These are phyloP conservation scores for Pyrenochaeta sp. DNA, from an alignment of 2,329 filamentous ascomycete genomes.

Conservation along the genomic window DNA sequence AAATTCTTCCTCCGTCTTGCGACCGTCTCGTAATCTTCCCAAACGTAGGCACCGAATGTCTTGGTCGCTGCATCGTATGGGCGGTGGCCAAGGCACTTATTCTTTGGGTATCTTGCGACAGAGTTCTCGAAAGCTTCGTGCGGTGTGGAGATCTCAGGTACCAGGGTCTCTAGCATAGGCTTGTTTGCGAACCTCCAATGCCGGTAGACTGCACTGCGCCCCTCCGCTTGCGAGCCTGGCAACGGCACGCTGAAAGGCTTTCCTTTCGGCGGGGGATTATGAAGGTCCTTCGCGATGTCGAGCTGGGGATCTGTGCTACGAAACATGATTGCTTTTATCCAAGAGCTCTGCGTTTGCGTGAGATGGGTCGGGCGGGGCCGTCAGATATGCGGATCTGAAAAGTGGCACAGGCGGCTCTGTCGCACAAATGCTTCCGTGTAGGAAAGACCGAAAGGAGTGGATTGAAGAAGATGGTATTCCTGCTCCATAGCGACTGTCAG, in stretches of 20 bases:
- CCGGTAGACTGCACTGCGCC: constrained; percentile 80
- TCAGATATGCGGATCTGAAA: not conserved
- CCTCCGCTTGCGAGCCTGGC: constrained; percentile 76
- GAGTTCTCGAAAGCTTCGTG: constrained; percentile 83
- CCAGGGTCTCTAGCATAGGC: constrained; percentile 57
- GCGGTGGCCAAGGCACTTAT: constrained; percentile 80
- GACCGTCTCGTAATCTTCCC: constrained; percentile 84
- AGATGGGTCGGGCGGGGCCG: not conserved
- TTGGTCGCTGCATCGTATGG: constrained; percentile 79
- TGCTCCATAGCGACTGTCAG: constrained; percentile 12
- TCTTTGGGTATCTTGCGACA: constrained; percentile 67
- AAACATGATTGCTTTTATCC: constrained; percentile 37
- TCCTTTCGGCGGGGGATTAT: constrained; percentile 73
- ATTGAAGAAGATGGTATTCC: not conserved
- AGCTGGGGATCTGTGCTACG: constrained; percentile 37
- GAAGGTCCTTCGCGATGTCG: constrained; percentile 58
- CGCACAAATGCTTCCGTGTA: not conserved
- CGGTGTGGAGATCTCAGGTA: constrained; percentile 73
- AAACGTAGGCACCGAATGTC: constrained; percentile 79
- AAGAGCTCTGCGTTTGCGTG: not conserved
- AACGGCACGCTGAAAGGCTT: constrained; percentile 80
- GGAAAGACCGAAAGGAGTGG: not conserved
- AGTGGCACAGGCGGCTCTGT: constrained; percentile 1
- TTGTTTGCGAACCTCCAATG: constrained; percentile 80
- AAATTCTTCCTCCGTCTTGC: constrained; percentile 81